Evolutionary conservation across 2,329 filamentous ascomycete genomes (phyloP), one percentile per base, ranked within the genome.

Genomic region (Arthrobotrys sphaeroides): DNA sequence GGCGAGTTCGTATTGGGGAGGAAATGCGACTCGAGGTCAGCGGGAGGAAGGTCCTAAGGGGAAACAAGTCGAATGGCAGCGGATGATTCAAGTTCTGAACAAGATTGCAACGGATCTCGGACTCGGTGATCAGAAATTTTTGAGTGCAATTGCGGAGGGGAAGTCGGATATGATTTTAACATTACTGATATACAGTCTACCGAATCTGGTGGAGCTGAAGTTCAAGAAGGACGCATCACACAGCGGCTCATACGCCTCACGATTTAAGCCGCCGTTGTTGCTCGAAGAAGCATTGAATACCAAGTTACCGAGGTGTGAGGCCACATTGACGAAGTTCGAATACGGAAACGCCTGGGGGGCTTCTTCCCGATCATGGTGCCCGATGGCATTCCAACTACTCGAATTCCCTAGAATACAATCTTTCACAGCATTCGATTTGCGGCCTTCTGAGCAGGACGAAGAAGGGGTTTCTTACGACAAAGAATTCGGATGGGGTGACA

Each of bases 151-250:
- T n/a, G 60, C 64, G 33, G 60, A 60, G 9, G 49, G 60, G 7
- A 40, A 47, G n/a, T 26, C 43, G n/a, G 68, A 66, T 43, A 73
- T 73, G 60, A 61, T 73, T 20, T 10, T 73, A 18, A 57, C 61
- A 1, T 28, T 73, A 16, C 16, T 73, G 13, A 43, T 73, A 26
- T 73, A 49, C 28, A 61, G 51, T 31, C 28, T 73, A 13, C 68
- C 68, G 13, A 55, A 38, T 33, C 26, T 73, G 60, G 61, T 66
- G 3, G 68, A 73, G 7, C 22, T 66, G n/a, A 53, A 36, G 31
- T 42, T 66, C 13, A 49, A 24, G 38, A 55, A 38, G 28, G 51
- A 55, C 7, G 31, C 51, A 38, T 55, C 51, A 3, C 51, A 55
- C 24, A 55, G 28, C 9, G 51, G 51, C 12, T 55, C 51, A 38